phyloP scores from a whole-genome alignment of 805 yeast genomes.

The Candida stauntonica region DNA sequence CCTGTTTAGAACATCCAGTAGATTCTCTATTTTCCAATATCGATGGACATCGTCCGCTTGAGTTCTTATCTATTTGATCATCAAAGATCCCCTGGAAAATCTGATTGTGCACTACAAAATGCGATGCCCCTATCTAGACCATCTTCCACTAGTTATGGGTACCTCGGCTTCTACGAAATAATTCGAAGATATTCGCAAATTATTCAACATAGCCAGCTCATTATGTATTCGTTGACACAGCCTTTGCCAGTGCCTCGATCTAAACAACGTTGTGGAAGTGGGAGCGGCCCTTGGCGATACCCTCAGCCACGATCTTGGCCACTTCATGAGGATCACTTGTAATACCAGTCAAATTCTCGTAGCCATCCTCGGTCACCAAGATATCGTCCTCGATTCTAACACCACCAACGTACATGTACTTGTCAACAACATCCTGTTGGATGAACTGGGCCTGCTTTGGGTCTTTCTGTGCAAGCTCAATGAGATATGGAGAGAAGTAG shows the following conservation, averaged over 20 bases:
- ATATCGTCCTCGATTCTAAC: slow-evolving; percentile 95
- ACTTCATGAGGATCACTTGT: slow-evolving; percentile 87
- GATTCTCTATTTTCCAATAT: no score
- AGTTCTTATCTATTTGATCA: neutral
- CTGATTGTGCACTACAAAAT: no score
- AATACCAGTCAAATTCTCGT: slow-evolving; percentile 74
- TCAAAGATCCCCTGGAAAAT: neutral
- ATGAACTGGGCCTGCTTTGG: slow-evolving; percentile 37
- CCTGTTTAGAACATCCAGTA: no score
- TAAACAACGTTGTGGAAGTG: slow-evolving; percentile 50
- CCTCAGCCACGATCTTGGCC: slow-evolving; percentile 66
- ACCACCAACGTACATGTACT: slow-evolving; percentile 90
- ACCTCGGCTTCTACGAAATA: no score
- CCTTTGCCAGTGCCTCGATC: no score
- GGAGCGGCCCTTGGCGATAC: slow-evolving; percentile 54
- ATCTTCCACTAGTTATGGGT: no score
- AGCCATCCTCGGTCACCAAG: slow-evolving; percentile 69
- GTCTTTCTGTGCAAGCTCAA: slow-evolving; percentile 57
- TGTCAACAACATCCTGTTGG: slow-evolving; percentile 59
- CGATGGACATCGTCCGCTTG: no score
- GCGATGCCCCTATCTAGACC: no score
- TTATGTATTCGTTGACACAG: no score
- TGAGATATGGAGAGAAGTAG: slow-evolving; percentile 80
- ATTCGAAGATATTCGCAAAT: no score
- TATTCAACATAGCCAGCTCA: no score